A percentile compares a stretch with the other conserved stretches of the same genome.
phyloP scores from a whole-genome alignment of 148 eudicot genomes.

The Camellia lanceoleosa region DNA sequence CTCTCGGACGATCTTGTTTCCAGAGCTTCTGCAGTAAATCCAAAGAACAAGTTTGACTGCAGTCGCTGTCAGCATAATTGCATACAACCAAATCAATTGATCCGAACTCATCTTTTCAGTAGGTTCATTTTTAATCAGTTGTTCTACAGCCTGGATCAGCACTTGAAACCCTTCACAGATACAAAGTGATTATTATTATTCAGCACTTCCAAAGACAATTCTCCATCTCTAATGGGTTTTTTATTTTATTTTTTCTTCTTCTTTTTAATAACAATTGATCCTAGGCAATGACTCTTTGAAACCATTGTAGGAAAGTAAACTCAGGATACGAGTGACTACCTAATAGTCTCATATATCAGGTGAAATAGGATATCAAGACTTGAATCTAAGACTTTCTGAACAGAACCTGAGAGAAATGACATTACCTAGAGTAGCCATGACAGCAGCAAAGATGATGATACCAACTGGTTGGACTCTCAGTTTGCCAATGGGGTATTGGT shows the following conservation, averaged over 20 bases:
- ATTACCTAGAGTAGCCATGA: conserved; percentile 80
- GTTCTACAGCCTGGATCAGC: conserved; percentile 54
- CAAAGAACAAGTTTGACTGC: conserved; percentile 56
- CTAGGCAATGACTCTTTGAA: too few species aligned
- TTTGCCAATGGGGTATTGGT: conserved; percentile 75
- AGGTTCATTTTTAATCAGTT: conserved; percentile 46
- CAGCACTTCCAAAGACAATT: not conserved
- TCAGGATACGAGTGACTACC: too few species aligned
- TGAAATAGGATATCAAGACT: too few species aligned
- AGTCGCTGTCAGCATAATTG: conserved; percentile 63
- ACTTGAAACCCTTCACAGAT: conserved; percentile 61
- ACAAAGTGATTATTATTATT: too few species aligned
- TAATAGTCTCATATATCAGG: too few species aligned
- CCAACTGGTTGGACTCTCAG: conserved; percentile 79
- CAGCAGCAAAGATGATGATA: conserved; percentile 72
- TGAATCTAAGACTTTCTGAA: too few species aligned
- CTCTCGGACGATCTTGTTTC: conserved; percentile 68
- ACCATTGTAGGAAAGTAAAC: too few species aligned
- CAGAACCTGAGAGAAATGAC: too few species aligned
- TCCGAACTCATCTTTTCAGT: conserved; percentile 40
- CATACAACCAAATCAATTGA: conserved; percentile 58
- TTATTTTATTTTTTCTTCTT: too few species aligned
- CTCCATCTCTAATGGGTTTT: too few species aligned
- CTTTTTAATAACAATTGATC: too few species aligned
- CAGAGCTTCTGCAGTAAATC: conserved; percentile 67